These are phyloP conservation scores for Aureobasidium sp. DNA, from an alignment of 2,329 filamentous ascomycete species.

Conservation along the genomic window DNA sequence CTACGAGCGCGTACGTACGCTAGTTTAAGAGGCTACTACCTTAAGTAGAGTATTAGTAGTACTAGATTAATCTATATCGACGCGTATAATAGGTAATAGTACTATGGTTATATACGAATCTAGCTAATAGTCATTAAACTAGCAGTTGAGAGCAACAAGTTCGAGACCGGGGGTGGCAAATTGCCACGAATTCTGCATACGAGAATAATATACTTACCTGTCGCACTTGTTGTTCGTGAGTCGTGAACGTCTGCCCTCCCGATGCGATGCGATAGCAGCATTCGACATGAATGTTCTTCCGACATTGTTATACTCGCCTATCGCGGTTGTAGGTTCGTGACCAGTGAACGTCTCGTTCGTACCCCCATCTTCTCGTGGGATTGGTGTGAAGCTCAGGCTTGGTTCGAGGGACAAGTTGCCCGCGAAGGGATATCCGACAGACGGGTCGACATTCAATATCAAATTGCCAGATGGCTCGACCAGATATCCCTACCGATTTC, in stretches of 20 bases:
- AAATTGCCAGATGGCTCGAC: conserved; percentile 38
- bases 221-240: not conserved
- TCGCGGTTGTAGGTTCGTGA: too few relatives aligned
- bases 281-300: not conserved
- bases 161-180: too few relatives aligned
- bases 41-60: too few relatives aligned
- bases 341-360: conserved; percentile 41
- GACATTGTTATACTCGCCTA: not conserved
- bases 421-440: conserved; percentile 18
- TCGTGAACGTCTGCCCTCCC: not conserved
- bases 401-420: conserved; percentile 25
- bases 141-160: too few relatives aligned
- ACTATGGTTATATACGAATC: too few relatives aligned
- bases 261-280: too few relatives aligned
- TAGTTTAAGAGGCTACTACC: too few relatives aligned
- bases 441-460: conserved; percentile 24
- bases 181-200: too few relatives aligned
- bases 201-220: not conserved
- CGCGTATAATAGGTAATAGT: too few relatives aligned
- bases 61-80: too few relatives aligned
- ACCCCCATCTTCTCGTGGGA: conserved; percentile 33
- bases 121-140: too few relatives aligned
- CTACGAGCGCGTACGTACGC: too few relatives aligned
- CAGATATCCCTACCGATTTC: conserved; percentile 39
- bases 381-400: conserved; percentile 45